Base-by-base conservation (phyloP, 441 rosid species). In the Erodium texanum region DNA sequence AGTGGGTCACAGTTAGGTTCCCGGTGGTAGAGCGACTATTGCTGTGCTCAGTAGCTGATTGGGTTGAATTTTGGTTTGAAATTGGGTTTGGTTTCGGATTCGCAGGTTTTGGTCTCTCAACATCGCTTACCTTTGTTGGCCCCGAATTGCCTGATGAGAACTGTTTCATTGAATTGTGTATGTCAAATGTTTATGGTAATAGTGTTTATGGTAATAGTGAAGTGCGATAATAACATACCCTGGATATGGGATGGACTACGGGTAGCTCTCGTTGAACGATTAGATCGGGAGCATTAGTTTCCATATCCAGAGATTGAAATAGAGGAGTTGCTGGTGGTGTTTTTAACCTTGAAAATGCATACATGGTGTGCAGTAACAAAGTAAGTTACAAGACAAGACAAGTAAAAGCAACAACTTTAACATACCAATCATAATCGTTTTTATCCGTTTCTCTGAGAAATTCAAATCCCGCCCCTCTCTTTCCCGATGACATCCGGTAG, bases 311-410 rank as follows among this genome's bases (percentile, higher is more conserved):
- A 12, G 89, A 87, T 22, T 86, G 89, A 70, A 84, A 87, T 32
- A 87, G 71, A 24, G 92, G 89, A 66, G 89, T 87, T 1, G 89
- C 89, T 1, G 92, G 92, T n/a, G 92, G 91, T 6, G 84, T 84
- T 73, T 82, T 85, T 64, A 87, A 70, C 91, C 87, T 86, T 69
- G 54, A 41, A 0, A 15, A 27, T 22, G 23, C 48, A 58, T 27
- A 27, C 1, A 27, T 27, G n/a, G n/a, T n/a, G 29, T 27, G 29
- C 4, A 27, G 29, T 27, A 27, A 27, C 4, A 1, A 27, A 27
- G n/a, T n/a, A n/a, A n/a, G n/a, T n/a, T n/a, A n/a, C n/a, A n/a
- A n/a, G n/a, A n/a, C n/a, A n/a, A n/a, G n/a, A n/a, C n/a, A n/a
- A n/a, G n/a, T n/a, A n/a, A n/a, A n/a, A n/a, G n/a, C n/a, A n/a